Evolutionary conservation across 2,329 filamentous ascomycete genomes (phyloP), one percentile per base, ranked within the genome.

Genomic region (Epichloe uncinata): DNA sequence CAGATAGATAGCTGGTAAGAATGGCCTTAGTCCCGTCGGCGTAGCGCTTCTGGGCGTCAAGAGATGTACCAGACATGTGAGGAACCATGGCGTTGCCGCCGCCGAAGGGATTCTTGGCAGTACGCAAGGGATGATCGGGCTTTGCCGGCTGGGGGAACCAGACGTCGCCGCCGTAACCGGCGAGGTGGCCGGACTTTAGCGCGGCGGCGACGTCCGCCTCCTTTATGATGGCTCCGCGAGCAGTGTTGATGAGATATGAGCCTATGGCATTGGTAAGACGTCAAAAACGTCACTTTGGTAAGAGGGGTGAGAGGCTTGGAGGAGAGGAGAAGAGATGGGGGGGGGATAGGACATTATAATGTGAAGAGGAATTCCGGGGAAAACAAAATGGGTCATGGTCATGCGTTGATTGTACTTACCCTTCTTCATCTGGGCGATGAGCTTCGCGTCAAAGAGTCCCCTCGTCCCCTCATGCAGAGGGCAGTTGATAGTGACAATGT

Each of bases 401-500:
- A 36, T n/a, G 35, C 4, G n/a, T n/a, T 18, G 33, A 45, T 22
- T 18, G 16, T 42, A 37, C 77, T 60, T 68, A 83, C 85, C 90
- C 69, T 84, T 85, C 87, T 97, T 97, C 93, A 97, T 98, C 86
- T 97, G 96, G 71, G 82, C 77, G 67, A 97, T 91, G 63, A 97
- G 78, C 45, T 97, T 88, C 84, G 96, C 96, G 84, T 97, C 95
- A 79, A 97, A 97, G 56, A 98, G 72, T 60, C 91, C 91, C 55
- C 82, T 80, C 36, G 93, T 98, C 81, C 94, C 95, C 80, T 97
- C 91, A 77, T 98, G 93, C 56, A 98, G 81, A 49, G 93, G 93
- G 79, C 90, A 96, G 84, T 98, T 98, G 77, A 98, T 97, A 66
- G 93, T 98, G 70, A 98, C 91, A 55, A 97, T 80, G 61, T 98